A percentile compares a stretch with the other conserved stretches of the same genome.
Evolutionary conservation across 2,329 filamentous ascomycete genomes (phyloP).

Genomic region (Nigrospora oryzae): DNA sequence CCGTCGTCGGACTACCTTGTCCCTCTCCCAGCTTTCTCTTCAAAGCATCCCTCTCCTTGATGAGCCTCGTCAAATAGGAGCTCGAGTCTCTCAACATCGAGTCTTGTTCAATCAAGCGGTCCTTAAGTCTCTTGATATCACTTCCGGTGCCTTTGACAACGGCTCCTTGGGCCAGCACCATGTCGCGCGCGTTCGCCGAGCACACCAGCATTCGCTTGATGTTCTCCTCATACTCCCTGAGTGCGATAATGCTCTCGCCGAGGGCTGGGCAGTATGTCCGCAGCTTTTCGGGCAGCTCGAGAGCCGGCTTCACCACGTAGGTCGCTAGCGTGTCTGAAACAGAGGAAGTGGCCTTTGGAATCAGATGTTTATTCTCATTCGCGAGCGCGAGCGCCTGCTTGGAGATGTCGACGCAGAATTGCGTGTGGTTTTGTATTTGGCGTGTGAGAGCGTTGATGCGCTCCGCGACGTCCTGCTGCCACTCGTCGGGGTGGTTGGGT

Average conservation of each 20-base stretch:
- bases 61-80: slow-evolving; percentile 6
- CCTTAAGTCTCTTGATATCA: slow-evolving; percentile 7
- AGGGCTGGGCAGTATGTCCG: slow-evolving; percentile 6
- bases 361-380: slow-evolving; percentile 8
- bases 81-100: slow-evolving; percentile 6
- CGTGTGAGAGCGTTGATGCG: slow-evolving; percentile 6
- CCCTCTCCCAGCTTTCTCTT: slow-evolving; percentile 4
- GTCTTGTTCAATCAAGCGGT: slow-evolving; percentile 10
- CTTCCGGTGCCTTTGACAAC: neutral
- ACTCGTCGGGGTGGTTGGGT: slow-evolving; percentile 2
- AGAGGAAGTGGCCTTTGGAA: slow-evolving; percentile 1
- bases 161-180: slow-evolving; percentile 4
- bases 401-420: slow-evolving; percentile 7
- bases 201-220: slow-evolving; percentile 3
- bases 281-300: slow-evolving; percentile 3
- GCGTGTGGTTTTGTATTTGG: slow-evolving; percentile 4
- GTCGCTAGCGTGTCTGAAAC: slow-evolving; percentile 5
- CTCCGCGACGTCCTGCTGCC: slow-evolving; percentile 7
- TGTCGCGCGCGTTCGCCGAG: slow-evolving; percentile 4
- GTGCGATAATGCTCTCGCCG: slow-evolving; percentile 2
- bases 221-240: slow-evolving; percentile 6
- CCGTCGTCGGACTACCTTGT: neutral
- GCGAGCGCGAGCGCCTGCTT: slow-evolving; percentile 7
- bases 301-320: slow-evolving; percentile 7
- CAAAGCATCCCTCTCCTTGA: slow-evolving; percentile 7